phyloP scores from a whole-genome alignment of 176 grass and related monocot genomes.

The Hsuehochloa calcarea region DNA sequence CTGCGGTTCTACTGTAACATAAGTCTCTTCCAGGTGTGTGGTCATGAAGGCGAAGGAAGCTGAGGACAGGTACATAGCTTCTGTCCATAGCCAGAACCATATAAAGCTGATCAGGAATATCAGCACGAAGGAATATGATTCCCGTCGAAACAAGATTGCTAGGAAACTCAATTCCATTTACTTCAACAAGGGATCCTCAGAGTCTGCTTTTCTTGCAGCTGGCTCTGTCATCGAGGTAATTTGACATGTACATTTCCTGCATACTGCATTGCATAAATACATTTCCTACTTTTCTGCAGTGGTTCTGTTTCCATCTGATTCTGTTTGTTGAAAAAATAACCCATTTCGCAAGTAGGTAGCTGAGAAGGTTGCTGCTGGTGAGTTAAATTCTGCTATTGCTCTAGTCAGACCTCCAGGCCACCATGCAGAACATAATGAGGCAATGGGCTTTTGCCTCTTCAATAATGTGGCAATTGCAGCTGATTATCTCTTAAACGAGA shows the following conservation, averaged over 20 bases:
- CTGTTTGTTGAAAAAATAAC: neutral
- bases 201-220: conserved; percentile 88
- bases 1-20: neutral
- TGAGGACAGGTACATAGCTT: conserved; percentile 62
- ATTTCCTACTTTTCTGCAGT: neutral
- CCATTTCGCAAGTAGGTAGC: conserved; percentile 55
- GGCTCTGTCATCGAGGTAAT: conserved; percentile 85
- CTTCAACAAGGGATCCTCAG: conserved; percentile 84
- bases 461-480: conserved; percentile 90
- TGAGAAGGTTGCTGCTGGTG: conserved; percentile 82
- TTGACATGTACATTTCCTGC: neutral
- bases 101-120: conserved; percentile 78
- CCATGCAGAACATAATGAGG: conserved; percentile 79
- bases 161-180: conserved; percentile 81
- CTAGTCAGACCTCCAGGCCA: conserved; percentile 94
- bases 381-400: conserved; percentile 85
- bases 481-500: conserved; percentile 88
- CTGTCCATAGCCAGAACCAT: conserved; percentile 72
- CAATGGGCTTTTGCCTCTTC: conserved; percentile 99
- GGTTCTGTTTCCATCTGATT: neutral
- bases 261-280: neutral
- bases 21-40: conserved; percentile 48
- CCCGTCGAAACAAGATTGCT: conserved; percentile 60
- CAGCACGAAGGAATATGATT: conserved; percentile 72
- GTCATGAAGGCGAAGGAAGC: conserved; percentile 71